phyloP scores from a whole-genome alignment of 129 eudicot species.

The Calendula officinalis region DNA sequence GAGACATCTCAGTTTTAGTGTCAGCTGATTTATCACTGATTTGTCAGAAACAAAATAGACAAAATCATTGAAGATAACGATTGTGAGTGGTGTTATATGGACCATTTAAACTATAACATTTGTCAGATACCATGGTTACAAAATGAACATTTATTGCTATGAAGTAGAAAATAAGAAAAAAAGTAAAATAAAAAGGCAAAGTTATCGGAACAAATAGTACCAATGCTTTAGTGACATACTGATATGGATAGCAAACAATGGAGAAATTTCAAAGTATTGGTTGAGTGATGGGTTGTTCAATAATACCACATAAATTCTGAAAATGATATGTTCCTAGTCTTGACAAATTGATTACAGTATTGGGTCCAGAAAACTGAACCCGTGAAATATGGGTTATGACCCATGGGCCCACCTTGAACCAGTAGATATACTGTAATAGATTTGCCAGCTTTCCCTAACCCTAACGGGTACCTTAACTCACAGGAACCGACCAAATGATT shows the following conservation, averaged over 20 bases:
- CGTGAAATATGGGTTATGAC: conserved; percentile 19
- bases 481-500: neutral
- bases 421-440: conserved; percentile 9
- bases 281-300: conserved; percentile 46
- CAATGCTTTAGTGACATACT: conserved; percentile 28
- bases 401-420: conserved; percentile 21
- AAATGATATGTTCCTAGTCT: conserved; percentile 22
- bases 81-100: too few relatives aligned
- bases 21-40: too few relatives aligned
- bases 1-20: too few relatives aligned
- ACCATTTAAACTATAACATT: neutral
- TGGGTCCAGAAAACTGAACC: conserved; percentile 36
- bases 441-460: conserved; percentile 23
- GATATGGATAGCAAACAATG: conserved; percentile 27
- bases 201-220: conserved; percentile 28
- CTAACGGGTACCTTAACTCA: conserved; percentile 7
- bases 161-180: neutral
- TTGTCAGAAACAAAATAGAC: too few relatives aligned
- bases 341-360: conserved; percentile 31
- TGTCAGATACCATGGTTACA: neutral
- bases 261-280: conserved; percentile 39
- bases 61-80: too few relatives aligned
- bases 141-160: neutral
- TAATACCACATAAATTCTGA: conserved; percentile 37
- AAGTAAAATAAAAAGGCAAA: conserved; percentile 12